Percentiles rank a stretch among this genome's conserved stretches.
Conservation (phyloP, 148 eudicot species). For the Pouteria glomerata region DNA sequence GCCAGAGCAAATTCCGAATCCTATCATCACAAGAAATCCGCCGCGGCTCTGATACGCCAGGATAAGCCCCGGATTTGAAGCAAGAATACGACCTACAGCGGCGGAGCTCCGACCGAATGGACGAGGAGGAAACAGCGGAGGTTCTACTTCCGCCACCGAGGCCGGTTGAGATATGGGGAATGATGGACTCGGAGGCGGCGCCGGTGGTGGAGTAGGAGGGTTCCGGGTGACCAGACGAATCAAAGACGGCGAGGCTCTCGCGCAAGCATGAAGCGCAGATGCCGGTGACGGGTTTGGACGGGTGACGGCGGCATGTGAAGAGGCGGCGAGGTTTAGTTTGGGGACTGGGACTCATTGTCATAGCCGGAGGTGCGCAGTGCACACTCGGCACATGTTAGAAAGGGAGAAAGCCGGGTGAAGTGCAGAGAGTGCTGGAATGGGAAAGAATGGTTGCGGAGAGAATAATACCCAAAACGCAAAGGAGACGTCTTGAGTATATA, state of each 20-base stretch:
- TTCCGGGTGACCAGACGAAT: slow-evolving; percentile 18
- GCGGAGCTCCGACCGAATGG: slow-evolving; percentile 51
- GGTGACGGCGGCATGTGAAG: slow-evolving; percentile 73
- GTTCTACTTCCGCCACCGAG: background rate
- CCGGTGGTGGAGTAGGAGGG: slow-evolving; percentile 20
- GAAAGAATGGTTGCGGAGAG: background rate
- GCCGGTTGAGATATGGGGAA: no score
- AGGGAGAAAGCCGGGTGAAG: background rate
- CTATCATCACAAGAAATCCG: slow-evolving; percentile 76
- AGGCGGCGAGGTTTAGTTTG: slow-evolving; percentile 44
- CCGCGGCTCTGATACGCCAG: slow-evolving; percentile 38
- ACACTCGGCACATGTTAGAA: slow-evolving; percentile 11
- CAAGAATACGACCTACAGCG: slow-evolving; percentile 60
- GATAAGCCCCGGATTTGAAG: slow-evolving; percentile 26
- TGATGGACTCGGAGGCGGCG: background rate
- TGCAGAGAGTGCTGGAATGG: background rate
- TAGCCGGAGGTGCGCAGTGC: slow-evolving; percentile 16
- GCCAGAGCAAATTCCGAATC: slow-evolving; percentile 35
- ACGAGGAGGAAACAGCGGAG: slow-evolving; percentile 4
- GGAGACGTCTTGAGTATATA: no score
- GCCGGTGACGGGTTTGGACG: slow-evolving; percentile 56
- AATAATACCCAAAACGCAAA: background rate
- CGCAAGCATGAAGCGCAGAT: slow-evolving; percentile 76
- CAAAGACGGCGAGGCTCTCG: slow-evolving; percentile 77
- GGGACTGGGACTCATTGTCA: slow-evolving; percentile 23